These are phyloP conservation scores for Dictyostelium purpureum DNA, from an alignment of 78 protist species.

Conservation along the genomic window DNA sequence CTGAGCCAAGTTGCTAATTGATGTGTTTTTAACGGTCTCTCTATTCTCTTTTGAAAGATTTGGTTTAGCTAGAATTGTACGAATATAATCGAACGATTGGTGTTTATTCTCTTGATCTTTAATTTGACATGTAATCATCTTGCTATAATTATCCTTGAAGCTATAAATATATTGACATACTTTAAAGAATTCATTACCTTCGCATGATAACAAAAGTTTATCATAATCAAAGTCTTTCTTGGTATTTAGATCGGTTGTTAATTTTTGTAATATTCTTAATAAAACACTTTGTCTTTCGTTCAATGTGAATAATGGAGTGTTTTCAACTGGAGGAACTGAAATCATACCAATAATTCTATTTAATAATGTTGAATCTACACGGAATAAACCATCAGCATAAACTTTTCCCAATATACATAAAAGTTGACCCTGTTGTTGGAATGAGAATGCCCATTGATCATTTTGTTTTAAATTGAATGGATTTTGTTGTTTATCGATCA, in stretches of 20 bases:
- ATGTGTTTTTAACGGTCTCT: background rate
- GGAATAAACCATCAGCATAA: background rate
- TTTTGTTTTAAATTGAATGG: conserved; percentile 19
- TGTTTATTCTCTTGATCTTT: conserved; percentile 22
- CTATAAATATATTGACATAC: conserved; percentile 47
- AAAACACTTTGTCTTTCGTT: conserved; percentile 13
- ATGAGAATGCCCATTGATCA: conserved; percentile 46
- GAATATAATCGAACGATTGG: conserved; percentile 19
- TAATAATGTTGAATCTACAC: background rate
- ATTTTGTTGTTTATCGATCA: conserved; percentile 49
- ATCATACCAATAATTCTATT: conserved; percentile 28
- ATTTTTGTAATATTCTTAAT: background rate
- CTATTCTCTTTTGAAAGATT: background rate
- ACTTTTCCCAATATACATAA: conserved; percentile 11
- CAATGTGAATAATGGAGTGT: conserved; percentile 7
- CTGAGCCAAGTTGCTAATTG: conserved; percentile 55
- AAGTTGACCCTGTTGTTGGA: conserved; percentile 65
- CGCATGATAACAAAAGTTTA: conserved; percentile 15
- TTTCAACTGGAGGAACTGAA: conserved; percentile 8
- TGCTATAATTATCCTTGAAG: conserved; percentile 15
- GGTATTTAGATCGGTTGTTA: background rate
- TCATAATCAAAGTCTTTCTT: background rate
- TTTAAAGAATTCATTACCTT: conserved; percentile 60
- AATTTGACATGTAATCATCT: conserved; percentile 59
- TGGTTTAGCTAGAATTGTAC: conserved; percentile 1